phyloP scores from a whole-genome alignment of 305 asterid genomes.

The Fraxinus paxiana region DNA sequence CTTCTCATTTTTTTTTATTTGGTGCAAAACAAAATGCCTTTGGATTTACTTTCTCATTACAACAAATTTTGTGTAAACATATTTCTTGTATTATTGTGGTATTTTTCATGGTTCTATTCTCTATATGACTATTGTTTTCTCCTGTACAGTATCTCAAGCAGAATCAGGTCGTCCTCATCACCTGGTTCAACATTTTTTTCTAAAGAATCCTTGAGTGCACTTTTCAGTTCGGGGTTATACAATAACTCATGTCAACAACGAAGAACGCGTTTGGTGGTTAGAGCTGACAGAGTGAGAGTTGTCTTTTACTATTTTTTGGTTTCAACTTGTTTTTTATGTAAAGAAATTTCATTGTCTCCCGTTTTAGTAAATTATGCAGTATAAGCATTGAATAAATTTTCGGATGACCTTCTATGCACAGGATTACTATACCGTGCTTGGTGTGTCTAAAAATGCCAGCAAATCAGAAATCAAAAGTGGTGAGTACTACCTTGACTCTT shows the following conservation, averaged over 20 bases:
- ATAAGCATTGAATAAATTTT: neutral
- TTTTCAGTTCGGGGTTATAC: slow-evolving; percentile 47
- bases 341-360: neutral
- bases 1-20: neutral
- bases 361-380: neutral
- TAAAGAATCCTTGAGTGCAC: slow-evolving; percentile 51
- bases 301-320: neutral
- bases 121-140: slow-evolving; percentile 19
- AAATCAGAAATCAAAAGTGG: slow-evolving; percentile 92
- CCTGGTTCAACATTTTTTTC: slow-evolving; percentile 54
- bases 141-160: slow-evolving; percentile 55
- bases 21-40: neutral
- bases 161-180: slow-evolving; percentile 55
- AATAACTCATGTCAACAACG: slow-evolving; percentile 44
- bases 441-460: slow-evolving; percentile 76
- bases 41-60: neutral
- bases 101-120: neutral
- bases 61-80: neutral
- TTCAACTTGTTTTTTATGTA: neutral
- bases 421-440: slow-evolving; percentile 90
- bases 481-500: slow-evolving; percentile 33
- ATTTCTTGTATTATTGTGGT: neutral
- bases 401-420: slow-evolving; percentile 29
- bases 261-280: slow-evolving; percentile 59
- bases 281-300: slow-evolving; percentile 75